Evolutionary conservation across 352 stramenopile genomes (phyloP).

Genomic region (Phytophthora melonis): DNA sequence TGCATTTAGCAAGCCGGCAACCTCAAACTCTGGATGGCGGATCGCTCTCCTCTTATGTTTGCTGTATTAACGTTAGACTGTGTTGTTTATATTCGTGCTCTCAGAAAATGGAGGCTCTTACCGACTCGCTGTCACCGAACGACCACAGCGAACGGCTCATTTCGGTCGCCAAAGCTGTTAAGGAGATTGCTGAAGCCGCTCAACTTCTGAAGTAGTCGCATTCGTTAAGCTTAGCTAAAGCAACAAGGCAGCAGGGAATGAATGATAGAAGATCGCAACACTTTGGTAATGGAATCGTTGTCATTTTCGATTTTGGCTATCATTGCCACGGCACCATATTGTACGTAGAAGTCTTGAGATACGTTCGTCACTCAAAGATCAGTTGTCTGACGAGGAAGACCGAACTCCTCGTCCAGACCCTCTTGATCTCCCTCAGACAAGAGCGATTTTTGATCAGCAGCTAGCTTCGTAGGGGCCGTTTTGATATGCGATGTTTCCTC

Average conservation of each 20-base stretch:
- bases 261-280: background rate
- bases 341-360: background rate
- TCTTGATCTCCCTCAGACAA: constrained; percentile 45
- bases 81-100: constrained; percentile 16
- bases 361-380: constrained; percentile 43
- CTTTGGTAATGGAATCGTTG: background rate
- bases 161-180: constrained; percentile 67
- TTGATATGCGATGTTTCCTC: constrained; percentile 73
- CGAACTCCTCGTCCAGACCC: constrained; percentile 38
- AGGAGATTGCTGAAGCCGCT: constrained; percentile 70
- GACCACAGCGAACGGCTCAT: constrained; percentile 72
- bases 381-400: constrained; percentile 50
- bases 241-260: background rate
- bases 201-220: constrained; percentile 47
- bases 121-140: constrained; percentile 56
- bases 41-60: background rate
- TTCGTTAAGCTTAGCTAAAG: background rate
- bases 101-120: constrained; percentile 82
- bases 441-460: constrained; percentile 55
- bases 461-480: constrained; percentile 30
- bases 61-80: constrained; percentile 26
- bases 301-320: background rate
- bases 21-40: constrained; percentile 18
- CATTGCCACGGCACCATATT: background rate
- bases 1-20: constrained; percentile 25